Evolutionary conservation across 305 asterid species (phyloP).

Genomic region (Fraxinus ornus): DNA sequence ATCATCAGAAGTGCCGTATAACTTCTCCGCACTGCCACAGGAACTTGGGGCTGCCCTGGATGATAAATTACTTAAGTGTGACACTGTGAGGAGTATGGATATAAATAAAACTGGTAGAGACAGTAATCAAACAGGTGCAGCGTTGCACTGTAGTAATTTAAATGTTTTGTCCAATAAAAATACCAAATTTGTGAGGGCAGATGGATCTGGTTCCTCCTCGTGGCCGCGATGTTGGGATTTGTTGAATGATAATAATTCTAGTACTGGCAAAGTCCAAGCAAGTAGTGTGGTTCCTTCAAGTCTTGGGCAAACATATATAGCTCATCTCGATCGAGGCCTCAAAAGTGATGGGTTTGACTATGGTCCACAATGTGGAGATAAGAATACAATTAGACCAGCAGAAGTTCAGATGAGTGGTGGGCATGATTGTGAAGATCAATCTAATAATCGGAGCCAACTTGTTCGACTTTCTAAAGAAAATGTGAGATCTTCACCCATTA

Average conservation of each 20-base stretch:
- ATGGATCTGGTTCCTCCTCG: slow-evolving; percentile 18
- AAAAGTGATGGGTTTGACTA: slow-evolving; percentile 25
- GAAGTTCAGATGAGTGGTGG: slow-evolving; percentile 30
- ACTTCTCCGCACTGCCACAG: slow-evolving; percentile 32
- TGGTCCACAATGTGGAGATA: slow-evolving; percentile 35
- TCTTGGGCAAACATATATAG: slow-evolving; percentile 16
- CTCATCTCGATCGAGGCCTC: too few species aligned
- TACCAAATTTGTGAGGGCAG: slow-evolving; percentile 17
- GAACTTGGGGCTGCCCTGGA: slow-evolving; percentile 29
- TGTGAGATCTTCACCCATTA: slow-evolving; percentile 33
- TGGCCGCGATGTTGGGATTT: slow-evolving; percentile 53
- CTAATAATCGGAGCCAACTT: slow-evolving; percentile 26
- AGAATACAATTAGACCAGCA: slow-evolving; percentile 22
- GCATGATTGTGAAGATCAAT: slow-evolving; percentile 35
- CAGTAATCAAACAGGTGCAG: slow-evolving; percentile 27
- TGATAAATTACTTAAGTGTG: slow-evolving; percentile 5
- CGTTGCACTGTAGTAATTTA: slow-evolving; percentile 13
- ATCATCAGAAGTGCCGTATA: slow-evolving; percentile 35
- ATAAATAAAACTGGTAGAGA: slow-evolving; percentile 20
- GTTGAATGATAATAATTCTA: slow-evolving; percentile 48
- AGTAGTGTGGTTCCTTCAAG: slow-evolving; percentile 31
- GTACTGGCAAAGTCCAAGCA: slow-evolving; percentile 38
- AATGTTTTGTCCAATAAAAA: slow-evolving; percentile 18
- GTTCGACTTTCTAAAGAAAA: slow-evolving; percentile 50
- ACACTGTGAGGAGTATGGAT: slow-evolving; percentile 28